phyloP scores from a whole-genome alignment of 2,329 filamentous ascomycete species.

The Cytospora chrysosperma region DNA sequence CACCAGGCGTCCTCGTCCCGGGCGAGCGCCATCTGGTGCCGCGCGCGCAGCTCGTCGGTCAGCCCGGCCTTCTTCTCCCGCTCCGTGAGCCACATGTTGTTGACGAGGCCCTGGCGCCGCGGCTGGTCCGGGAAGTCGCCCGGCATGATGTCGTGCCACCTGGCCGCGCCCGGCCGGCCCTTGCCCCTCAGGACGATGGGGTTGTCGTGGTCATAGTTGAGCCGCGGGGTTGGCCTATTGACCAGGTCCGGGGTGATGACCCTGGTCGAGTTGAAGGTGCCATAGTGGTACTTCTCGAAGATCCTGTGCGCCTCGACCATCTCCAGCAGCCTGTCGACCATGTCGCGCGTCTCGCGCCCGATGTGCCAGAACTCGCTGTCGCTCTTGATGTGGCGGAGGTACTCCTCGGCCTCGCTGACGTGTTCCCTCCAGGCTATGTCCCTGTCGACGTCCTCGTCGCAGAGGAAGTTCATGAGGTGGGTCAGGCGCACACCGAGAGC shows the following conservation, averaged over 20 bases:
- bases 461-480: constrained; percentile 45
- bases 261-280: constrained; percentile 30
- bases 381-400: constrained; percentile 37
- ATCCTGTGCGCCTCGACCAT: constrained; percentile 38
- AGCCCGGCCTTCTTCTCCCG: not conserved
- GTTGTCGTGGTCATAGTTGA: constrained; percentile 24
- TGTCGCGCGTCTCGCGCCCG: constrained; percentile 27
- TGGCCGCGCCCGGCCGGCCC: constrained; percentile 14
- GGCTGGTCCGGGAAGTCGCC: constrained; percentile 8
- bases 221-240: constrained; percentile 32
- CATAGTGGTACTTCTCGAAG: constrained; percentile 39
- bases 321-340: constrained; percentile 33
- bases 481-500: constrained; percentile 34
- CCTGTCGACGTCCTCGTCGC: constrained; percentile 47
- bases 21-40: constrained; percentile 4
- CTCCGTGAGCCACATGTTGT: constrained; percentile 35
- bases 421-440: constrained; percentile 41
- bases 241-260: constrained; percentile 27
- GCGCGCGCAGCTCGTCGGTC: not conserved
- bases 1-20: constrained; percentile 27
- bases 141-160: constrained; percentile 1
- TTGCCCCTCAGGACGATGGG: constrained; percentile 35
- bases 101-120: constrained; percentile 27
- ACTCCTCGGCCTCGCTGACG: constrained; percentile 38
- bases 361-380: constrained; percentile 29